A percentile compares a stretch with the other conserved stretches of the same genome.
Evolutionary conservation across 2,329 filamentous ascomycete genomes (phyloP).

Genomic region (Arthrobotrys musiformis): DNA sequence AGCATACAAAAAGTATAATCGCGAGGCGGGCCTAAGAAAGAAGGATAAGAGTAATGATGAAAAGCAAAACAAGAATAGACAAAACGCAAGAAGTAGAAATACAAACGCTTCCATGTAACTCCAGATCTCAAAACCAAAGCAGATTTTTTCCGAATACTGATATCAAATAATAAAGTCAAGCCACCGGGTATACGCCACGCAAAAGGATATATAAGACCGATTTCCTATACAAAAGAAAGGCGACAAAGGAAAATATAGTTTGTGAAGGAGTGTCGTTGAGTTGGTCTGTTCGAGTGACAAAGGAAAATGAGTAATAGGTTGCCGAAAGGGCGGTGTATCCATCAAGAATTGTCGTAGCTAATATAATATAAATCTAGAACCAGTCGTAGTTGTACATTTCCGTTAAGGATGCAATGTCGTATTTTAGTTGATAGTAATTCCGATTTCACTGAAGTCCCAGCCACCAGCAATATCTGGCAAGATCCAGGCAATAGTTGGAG

Average conservation of each 20-base stretch:
- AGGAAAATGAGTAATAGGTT: constrained; percentile 21
- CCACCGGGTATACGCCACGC: constrained; percentile 31
- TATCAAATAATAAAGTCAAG: constrained; percentile 1
- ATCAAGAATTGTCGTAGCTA: background rate
- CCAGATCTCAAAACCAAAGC: constrained; percentile 9
- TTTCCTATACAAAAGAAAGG: constrained; percentile 4
- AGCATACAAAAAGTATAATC: background rate
- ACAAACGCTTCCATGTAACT: background rate
- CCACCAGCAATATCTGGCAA: constrained; percentile 41
- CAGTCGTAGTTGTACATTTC: constrained; percentile 45
- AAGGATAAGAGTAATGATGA: background rate
- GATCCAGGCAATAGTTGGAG: constrained; percentile 46
- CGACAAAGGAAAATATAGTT: constrained; percentile 18
- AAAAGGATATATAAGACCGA: constrained; percentile 10
- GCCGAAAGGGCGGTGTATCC: constrained; percentile 53
- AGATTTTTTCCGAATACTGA: background rate
- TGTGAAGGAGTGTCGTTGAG: background rate
- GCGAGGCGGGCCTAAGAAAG: background rate
- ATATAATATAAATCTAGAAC: background rate
- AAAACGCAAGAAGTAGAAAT: background rate
- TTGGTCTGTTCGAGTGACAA: constrained; percentile 13
- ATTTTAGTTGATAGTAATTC: constrained; percentile 36
- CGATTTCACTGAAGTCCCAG: constrained; percentile 55
- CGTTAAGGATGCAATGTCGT: background rate
- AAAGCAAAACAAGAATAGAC: background rate